Conservation (phyloP, 1,284 basidiomycete species). For the Cystobasidiaceae sp. region DNA sequence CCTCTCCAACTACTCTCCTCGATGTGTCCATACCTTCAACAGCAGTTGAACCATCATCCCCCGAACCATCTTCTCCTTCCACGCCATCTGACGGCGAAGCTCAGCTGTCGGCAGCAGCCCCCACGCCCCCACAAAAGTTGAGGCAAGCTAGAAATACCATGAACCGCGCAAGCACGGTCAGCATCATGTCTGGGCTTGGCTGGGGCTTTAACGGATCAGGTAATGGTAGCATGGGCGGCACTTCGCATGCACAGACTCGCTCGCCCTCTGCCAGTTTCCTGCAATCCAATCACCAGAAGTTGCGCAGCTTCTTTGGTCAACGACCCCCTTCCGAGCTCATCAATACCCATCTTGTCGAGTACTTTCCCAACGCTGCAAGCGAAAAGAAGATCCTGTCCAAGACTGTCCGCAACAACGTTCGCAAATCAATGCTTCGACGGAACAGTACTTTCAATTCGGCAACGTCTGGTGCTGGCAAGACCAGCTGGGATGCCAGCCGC, state of each 20-base stretch:
- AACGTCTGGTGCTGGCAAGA: slow-evolving; percentile 31
- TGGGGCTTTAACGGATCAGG: slow-evolving; percentile 18
- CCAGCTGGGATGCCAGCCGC: slow-evolving; percentile 34
- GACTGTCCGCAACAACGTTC: slow-evolving; percentile 71
- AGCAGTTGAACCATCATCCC: slow-evolving; percentile 39
- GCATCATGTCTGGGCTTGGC: slow-evolving; percentile 85
- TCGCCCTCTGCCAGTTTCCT: slow-evolving; percentile 45
- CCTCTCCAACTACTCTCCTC: slow-evolving; percentile 36
- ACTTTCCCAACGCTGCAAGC: slow-evolving; percentile 72
- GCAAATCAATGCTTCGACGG: slow-evolving; percentile 37
- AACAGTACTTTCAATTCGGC: slow-evolving; percentile 25
- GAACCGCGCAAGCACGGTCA: slow-evolving; percentile 89
- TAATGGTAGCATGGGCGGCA: neutral
- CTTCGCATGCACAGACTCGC: slow-evolving; percentile 34
- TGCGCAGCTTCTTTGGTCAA: slow-evolving; percentile 97
- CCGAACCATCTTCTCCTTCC: slow-evolving; percentile 32
- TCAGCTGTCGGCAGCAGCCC: slow-evolving; percentile 31
- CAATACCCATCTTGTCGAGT: slow-evolving; percentile 90
- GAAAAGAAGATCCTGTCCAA: slow-evolving; percentile 83
- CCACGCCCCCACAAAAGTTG: slow-evolving; percentile 32
- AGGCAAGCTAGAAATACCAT: slow-evolving; percentile 56
- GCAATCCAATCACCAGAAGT: slow-evolving; percentile 46
- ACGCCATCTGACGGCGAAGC: slow-evolving; percentile 15
- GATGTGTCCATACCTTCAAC: slow-evolving; percentile 38
- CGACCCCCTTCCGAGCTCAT: slow-evolving; percentile 95